Percentiles rank a stretch among this genome's conserved stretches.
Evolutionary conservation across 129 eudicot species (phyloP).

Genomic region (Arctium minus): DNA sequence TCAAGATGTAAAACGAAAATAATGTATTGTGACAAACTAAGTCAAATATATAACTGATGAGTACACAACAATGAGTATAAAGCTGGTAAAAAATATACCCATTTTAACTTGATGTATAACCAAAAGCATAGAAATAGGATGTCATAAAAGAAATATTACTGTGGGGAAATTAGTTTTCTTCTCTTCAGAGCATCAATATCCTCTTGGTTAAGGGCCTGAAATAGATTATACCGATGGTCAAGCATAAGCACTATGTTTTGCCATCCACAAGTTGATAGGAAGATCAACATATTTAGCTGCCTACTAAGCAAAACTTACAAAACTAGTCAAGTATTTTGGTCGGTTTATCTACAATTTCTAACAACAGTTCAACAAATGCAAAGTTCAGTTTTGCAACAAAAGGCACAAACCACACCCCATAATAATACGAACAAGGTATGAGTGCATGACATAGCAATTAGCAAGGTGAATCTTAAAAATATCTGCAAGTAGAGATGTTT

Average conservation of each 20-base stretch:
- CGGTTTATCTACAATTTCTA: background rate
- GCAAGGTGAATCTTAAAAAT: background rate
- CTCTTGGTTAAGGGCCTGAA: conserved; percentile 50
- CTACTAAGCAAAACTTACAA: too few species aligned
- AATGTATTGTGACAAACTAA: background rate
- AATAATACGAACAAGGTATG: background rate
- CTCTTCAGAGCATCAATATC: conserved; percentile 73
- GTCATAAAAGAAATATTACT: conserved; percentile 42
- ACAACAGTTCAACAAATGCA: background rate
- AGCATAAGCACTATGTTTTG: background rate
- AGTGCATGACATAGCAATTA: background rate
- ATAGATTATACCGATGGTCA: conserved; percentile 10
- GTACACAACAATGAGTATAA: background rate
- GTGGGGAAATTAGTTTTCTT: conserved; percentile 69
- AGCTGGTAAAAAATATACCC: background rate
- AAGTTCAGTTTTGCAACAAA: background rate
- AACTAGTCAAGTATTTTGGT: background rate
- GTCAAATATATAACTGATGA: background rate
- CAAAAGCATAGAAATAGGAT: background rate
- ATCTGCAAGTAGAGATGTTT: too few species aligned
- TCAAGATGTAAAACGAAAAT: background rate
- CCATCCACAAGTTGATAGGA: background rate
- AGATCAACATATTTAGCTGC: background rate
- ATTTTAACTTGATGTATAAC: background rate
- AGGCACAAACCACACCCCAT: background rate